Percentiles rank a stretch among this genome's conserved stretches.
Conservation (phyloP, 352 stramenopile genomes). For the Globisporangium parvum region DNA sequence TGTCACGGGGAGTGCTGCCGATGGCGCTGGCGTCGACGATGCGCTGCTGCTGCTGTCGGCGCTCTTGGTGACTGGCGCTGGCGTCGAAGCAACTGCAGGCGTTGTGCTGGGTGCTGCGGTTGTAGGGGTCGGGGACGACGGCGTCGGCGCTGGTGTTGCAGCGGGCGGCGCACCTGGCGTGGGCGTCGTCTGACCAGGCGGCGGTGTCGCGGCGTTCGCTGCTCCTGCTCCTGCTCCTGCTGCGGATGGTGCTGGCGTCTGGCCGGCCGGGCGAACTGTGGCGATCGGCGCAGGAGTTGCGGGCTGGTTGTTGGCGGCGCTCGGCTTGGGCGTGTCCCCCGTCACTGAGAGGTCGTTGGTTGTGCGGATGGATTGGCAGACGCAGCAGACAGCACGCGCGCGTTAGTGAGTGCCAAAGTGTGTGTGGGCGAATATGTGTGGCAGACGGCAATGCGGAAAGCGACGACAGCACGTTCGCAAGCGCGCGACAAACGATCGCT, state of each 20-base stretch:
- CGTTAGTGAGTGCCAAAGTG: neutral
- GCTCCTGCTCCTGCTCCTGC: neutral
- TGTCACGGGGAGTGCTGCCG: neutral
- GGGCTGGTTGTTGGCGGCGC: conserved; percentile 27
- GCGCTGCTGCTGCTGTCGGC: neutral
- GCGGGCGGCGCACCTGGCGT: conserved; percentile 1
- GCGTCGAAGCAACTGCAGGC: neutral
- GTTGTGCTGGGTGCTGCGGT: conserved; percentile 1
- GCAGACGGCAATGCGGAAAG: neutral
- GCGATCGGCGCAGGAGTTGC: conserved; percentile 11
- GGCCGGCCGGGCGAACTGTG: neutral
- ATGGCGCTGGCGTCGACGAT: neutral
- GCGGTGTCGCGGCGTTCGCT: neutral
- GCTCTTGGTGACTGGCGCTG: neutral
- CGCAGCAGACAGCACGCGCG: neutral
- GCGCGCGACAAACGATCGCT: neutral
- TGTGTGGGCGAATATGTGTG: neutral
- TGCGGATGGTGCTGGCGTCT: neutral
- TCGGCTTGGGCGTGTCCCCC: conserved; percentile 14
- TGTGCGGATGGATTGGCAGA: neutral
- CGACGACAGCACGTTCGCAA: conserved; percentile 5
- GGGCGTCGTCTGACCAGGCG: neutral
- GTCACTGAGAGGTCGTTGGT: conserved; percentile 3
- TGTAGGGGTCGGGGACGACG: neutral
- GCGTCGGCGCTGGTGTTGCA: neutral